Percentiles rank a stretch among this genome's conserved stretches.
phyloP scores from a whole-genome alignment of 148 eudicot genomes.

The Spergularia marina region DNA sequence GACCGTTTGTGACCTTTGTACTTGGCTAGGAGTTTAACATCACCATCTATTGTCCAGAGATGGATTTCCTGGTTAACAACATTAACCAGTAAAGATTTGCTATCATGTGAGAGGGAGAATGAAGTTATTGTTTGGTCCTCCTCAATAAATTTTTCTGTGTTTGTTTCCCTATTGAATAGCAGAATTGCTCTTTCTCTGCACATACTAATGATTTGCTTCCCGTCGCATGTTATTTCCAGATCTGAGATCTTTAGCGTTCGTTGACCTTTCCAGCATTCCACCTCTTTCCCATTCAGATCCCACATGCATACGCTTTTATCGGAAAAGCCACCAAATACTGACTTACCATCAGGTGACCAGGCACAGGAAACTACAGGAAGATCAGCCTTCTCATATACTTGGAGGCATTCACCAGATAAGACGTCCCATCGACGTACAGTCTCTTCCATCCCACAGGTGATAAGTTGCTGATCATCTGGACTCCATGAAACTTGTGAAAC shows the following conservation, averaged over 20 bases:
- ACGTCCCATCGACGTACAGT: conserved; percentile 70
- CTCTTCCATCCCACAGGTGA: conserved; percentile 83
- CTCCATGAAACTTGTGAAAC: conserved; percentile 68
- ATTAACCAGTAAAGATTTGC: conserved; percentile 62
- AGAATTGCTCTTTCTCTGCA: conserved; percentile 51
- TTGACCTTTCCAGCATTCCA: conserved; percentile 73
- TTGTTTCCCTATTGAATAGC: conserved; percentile 55
- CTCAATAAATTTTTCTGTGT: conserved; percentile 54
- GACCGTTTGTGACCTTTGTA: conserved; percentile 81
- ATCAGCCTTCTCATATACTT: conserved; percentile 58
- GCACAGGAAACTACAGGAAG: conserved; percentile 68
- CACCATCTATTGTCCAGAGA: conserved; percentile 75
- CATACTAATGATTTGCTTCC: conserved; percentile 57
- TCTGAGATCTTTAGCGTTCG: conserved; percentile 55
- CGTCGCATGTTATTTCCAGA: conserved; percentile 54
- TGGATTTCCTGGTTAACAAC: conserved; percentile 74
- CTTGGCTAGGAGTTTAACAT: conserved; percentile 45
- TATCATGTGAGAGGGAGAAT: conserved; percentile 69
- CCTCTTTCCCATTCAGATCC: conserved; percentile 73
- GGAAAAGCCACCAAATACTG: conserved; percentile 49
- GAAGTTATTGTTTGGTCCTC: conserved; percentile 74
- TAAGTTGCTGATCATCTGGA: conserved; percentile 66
- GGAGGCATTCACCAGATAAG: conserved; percentile 65
- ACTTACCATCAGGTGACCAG: conserved; percentile 72
- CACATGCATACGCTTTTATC: conserved; percentile 79